Percentiles rank a stretch among this genome's conserved stretches.
Conservation (phyloP, 345 rosid genomes). For the Trapa bicornis region DNA sequence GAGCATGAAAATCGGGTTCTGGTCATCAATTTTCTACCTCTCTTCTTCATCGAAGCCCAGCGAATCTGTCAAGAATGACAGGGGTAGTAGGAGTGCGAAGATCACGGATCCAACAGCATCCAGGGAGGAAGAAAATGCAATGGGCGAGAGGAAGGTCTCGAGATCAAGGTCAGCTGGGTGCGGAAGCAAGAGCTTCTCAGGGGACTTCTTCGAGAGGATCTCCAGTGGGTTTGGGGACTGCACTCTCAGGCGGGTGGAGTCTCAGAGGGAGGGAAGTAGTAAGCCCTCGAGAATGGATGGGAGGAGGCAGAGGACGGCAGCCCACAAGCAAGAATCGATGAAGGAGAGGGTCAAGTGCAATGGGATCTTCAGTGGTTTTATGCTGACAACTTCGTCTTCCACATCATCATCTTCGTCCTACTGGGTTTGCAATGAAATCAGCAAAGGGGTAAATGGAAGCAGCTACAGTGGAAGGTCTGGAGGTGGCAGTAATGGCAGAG, state of each 20-base stretch:
- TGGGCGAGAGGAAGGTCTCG: conserved; percentile 32
- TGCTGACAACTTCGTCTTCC: conserved; percentile 58
- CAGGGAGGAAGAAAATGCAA: background rate
- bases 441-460: conserved; percentile 6
- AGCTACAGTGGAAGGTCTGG: conserved; percentile 16
- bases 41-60: conserved; percentile 30
- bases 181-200: conserved; percentile 94
- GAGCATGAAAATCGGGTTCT: conserved; percentile 54
- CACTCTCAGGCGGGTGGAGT: conserved; percentile 84
- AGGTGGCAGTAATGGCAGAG: conserved; percentile 14
- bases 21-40: conserved; percentile 77
- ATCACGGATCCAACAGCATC: background rate
- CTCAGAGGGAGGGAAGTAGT: conserved; percentile 75
- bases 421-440: conserved; percentile 20
- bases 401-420: conserved; percentile 63
- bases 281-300: conserved; percentile 7
- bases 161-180: conserved; percentile 99
- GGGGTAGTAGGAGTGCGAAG: background rate
- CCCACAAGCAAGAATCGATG: conserved; percentile 14
- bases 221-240: conserved; percentile 98
- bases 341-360: conserved; percentile 83
- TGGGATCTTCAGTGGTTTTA: conserved; percentile 91
- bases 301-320: conserved; percentile 5
- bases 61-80: conserved; percentile 24
- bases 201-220: conserved; percentile 91